A percentile compares a stretch with the other conserved stretches of the same genome.
These are phyloP conservation scores for Solanum hybrid DNA, from an alignment of 305 asterid species.

Conservation along the genomic window DNA sequence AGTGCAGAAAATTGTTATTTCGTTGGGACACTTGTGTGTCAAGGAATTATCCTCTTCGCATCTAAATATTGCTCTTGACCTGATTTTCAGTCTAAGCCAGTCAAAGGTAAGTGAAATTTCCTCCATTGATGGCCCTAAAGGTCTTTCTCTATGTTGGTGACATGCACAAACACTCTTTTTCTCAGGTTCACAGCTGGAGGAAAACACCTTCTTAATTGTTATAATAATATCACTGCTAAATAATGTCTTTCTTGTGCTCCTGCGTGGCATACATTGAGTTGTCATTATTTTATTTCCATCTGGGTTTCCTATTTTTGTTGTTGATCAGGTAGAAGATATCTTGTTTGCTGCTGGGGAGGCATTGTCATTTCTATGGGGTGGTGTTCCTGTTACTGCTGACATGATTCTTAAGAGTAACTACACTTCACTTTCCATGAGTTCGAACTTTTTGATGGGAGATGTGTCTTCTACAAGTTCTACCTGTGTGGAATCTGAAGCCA, in stretches of 20 bases:
- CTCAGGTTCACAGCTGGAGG: slow-evolving; percentile 4
- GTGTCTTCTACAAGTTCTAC: slow-evolving; percentile 39
- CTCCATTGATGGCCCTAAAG: not conserved
- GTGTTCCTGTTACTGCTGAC: slow-evolving; percentile 88
- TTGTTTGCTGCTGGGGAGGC: slow-evolving; percentile 99
- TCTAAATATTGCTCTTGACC: slow-evolving; percentile 64
- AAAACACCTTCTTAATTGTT: not conserved
- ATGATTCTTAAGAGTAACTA: slow-evolving; percentile 81
- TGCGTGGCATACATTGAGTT: not conserved
- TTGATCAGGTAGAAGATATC: slow-evolving; percentile 82
- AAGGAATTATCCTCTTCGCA: slow-evolving; percentile 61
- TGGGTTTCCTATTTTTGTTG: slow-evolving; percentile 10
- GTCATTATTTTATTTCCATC: not conserved
- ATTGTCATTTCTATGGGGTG: slow-evolving; percentile 95
- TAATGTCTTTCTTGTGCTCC: not conserved
- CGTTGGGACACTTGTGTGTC: slow-evolving; percentile 87
- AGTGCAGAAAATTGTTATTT: slow-evolving; percentile 69
- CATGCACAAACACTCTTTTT: not conserved
- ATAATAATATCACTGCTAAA: not conserved
- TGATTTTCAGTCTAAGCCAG: slow-evolving; percentile 80
- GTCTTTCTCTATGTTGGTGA: not conserved
- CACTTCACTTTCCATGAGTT: slow-evolving; percentile 78
- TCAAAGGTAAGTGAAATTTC: slow-evolving; percentile 58
- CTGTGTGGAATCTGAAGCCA: slow-evolving; percentile 40
- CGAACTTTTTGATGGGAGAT: slow-evolving; percentile 91